These are phyloP conservation scores for Penicillium sclerotigenum DNA, from an alignment of 2,329 filamentous ascomycete species.

Conservation along the genomic window DNA sequence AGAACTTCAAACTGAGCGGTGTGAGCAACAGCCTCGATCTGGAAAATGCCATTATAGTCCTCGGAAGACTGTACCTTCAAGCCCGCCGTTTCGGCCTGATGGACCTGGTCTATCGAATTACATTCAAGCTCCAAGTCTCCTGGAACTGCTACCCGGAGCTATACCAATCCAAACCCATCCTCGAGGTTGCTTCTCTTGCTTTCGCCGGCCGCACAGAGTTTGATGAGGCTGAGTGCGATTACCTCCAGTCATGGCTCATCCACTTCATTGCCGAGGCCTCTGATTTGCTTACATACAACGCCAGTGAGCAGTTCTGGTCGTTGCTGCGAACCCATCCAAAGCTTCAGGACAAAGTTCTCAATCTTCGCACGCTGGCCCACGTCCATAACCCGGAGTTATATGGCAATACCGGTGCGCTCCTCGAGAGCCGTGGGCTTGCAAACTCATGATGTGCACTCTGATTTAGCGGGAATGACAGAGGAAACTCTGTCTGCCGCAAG, in stretches of 20 bases:
- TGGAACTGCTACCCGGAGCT: constrained; percentile 23
- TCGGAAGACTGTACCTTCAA: constrained; percentile 15
- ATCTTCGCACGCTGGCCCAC: not conserved
- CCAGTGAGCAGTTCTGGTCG: constrained; percentile 3
- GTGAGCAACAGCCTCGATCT: constrained; percentile 6
- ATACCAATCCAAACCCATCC: constrained; percentile 9
- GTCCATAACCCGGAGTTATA: not conserved
- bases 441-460: not conserved
- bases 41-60: not conserved
- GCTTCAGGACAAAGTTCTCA: constrained; percentile 1
- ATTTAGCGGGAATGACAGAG: no score
- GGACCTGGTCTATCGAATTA: constrained; percentile 5
- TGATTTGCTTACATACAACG: constrained; percentile 11
- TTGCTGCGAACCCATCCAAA: constrained; percentile 1
- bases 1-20: constrained; percentile 4
- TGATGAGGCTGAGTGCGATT: not conserved
- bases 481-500: not conserved
- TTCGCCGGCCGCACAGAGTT: not conserved
- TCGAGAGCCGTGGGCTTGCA: not conserved
- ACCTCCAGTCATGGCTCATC: constrained; percentile 16
- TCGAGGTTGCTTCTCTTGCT: constrained; percentile 1
- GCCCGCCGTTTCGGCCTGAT: constrained; percentile 10
- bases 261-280: constrained; percentile 15
- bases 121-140: constrained; percentile 18
- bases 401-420: not conserved